phyloP scores from a whole-genome alignment of 2,329 filamentous ascomycete species.

The Xylariaceae sp. region DNA sequence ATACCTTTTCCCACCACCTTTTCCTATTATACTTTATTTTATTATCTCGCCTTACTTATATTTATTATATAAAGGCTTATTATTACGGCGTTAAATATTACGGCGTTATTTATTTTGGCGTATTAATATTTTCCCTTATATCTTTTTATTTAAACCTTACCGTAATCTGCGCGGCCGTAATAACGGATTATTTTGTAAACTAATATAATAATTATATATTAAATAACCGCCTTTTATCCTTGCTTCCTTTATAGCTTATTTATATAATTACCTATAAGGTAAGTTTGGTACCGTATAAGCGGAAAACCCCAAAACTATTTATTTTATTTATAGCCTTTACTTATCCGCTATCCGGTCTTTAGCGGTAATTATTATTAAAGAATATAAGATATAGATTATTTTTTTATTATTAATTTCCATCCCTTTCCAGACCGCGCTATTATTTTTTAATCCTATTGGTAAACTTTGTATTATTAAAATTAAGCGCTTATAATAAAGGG shows the following conservation, averaged over 20 bases:
- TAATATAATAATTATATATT: background rate
- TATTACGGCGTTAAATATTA: background rate
- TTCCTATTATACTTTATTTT: no score
- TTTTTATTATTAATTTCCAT: background rate
- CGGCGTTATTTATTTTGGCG: background rate
- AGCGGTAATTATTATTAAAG: background rate
- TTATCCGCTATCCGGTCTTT: background rate
- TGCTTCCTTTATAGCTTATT: background rate
- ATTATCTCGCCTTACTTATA: no score
- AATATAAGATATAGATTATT: background rate
- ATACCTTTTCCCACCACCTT: no score
- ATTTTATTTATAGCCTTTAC: background rate
- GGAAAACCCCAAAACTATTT: background rate
- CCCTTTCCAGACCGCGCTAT: background rate
- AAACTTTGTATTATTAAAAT: background rate
- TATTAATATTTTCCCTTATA: background rate
- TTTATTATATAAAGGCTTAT: no score
- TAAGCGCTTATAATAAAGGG: background rate
- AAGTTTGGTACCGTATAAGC: background rate
- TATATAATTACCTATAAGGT: background rate
- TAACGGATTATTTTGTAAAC: background rate
- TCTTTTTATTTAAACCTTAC: background rate
- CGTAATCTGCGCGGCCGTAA: background rate
- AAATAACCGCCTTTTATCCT: no score
- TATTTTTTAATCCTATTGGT: background rate